phyloP scores from a whole-genome alignment of 805 yeast species.

The Ogataea sp. region DNA sequence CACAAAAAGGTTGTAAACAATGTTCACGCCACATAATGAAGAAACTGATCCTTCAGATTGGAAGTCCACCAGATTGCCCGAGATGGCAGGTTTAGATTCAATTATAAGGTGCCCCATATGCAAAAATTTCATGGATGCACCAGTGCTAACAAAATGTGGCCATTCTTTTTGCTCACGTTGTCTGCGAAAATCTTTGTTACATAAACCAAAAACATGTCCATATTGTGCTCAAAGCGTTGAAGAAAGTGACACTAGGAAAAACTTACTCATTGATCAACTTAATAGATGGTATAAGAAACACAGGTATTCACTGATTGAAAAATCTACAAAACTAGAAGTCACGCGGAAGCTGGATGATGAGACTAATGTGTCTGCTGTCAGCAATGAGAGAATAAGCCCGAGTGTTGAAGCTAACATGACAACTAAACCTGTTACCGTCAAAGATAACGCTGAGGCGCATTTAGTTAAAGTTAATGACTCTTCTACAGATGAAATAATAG shows the following conservation, averaged over 20 bases:
- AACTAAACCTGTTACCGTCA: not conserved
- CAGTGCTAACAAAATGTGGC: slow-evolving; percentile 77
- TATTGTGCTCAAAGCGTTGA: slow-evolving; percentile 65
- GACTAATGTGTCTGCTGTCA: not conserved
- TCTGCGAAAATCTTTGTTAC: slow-evolving; percentile 60
- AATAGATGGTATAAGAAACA: slow-evolving; percentile 41
- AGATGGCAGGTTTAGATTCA: slow-evolving; percentile 54
- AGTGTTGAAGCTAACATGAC: too few species aligned
- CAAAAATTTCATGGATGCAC: slow-evolving; percentile 71
- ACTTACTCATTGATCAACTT: slow-evolving; percentile 60
- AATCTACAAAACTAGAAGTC: slow-evolving; percentile 11
- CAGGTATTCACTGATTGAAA: slow-evolving; percentile 31
- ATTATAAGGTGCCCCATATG: slow-evolving; percentile 80
- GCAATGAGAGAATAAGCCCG: not conserved
- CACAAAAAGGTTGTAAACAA: not conserved
- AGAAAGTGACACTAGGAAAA: slow-evolving; percentile 63
- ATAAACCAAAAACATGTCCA: slow-evolving; percentile 62
- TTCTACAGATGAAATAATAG: slow-evolving; percentile 15
- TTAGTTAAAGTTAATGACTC: too few species aligned
- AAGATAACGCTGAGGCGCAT: too few species aligned
- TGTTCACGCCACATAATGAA: slow-evolving; percentile 10
- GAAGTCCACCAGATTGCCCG: slow-evolving; percentile 44
- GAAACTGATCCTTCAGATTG: slow-evolving; percentile 73
- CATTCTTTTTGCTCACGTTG: slow-evolving; percentile 89
- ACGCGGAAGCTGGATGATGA: slow-evolving; percentile 3